Conservation (phyloP, 2,329 filamentous ascomycete species). For the Colletotrichum cereale region DNA sequence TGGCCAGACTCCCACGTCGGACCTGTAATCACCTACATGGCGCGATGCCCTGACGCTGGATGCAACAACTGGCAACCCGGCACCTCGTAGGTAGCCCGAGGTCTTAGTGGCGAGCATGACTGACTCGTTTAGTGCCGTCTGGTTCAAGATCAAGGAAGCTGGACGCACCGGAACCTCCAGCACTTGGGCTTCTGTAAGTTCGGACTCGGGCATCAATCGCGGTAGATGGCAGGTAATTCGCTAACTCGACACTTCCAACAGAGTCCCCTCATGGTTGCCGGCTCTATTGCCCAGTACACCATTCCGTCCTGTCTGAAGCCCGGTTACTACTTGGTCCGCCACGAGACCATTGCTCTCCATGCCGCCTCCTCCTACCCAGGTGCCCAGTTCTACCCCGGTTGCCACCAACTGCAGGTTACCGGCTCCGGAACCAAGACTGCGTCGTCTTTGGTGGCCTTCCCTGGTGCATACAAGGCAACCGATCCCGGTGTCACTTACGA, state of each 20-base stretch:
- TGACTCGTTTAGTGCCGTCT: conserved; percentile 56
- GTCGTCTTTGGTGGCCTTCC: conserved; percentile 61
- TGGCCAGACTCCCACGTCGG: conserved; percentile 65
- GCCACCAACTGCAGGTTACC: conserved; percentile 68
- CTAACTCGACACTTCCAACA: conserved; percentile 41
- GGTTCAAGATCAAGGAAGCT: conserved; percentile 67
- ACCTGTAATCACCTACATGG: conserved; percentile 71
- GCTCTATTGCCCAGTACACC: conserved; percentile 61
- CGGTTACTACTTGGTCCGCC: conserved; percentile 70
- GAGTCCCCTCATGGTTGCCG: conserved; percentile 58
- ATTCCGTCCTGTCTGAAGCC: conserved; percentile 64
- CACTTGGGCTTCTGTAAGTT: conserved; percentile 59
- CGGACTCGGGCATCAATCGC: no score
- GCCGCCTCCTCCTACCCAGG: conserved; percentile 62
- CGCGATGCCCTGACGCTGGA: conserved; percentile 64
- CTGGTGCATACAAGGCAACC: conserved; percentile 63
- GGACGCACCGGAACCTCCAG: conserved; percentile 64
- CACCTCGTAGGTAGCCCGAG: conserved; percentile 44
- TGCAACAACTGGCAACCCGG: conserved; percentile 64
- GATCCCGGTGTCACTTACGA: conserved; percentile 67
- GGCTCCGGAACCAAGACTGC: conserved; percentile 60
- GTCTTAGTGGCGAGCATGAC: conserved; percentile 40
- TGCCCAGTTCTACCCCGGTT: conserved; percentile 69
- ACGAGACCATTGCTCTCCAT: conserved; percentile 69
- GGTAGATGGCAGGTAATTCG: neutral